Evolutionary conservation across 2,329 filamentous ascomycete genomes (phyloP).

Genomic region (Monilinia fructicola): DNA sequence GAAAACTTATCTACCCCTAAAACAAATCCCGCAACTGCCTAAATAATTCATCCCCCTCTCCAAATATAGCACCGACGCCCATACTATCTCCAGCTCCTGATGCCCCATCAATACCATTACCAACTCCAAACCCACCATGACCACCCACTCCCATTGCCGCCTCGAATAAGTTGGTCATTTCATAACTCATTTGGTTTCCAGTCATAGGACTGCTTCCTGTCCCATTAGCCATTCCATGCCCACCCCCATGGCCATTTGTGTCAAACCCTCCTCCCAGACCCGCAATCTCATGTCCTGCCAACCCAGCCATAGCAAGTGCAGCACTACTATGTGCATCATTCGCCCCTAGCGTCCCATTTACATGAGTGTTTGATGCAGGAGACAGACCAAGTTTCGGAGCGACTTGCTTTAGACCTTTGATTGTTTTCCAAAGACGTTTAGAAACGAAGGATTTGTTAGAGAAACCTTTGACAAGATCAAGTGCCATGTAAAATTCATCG

Average conservation of each 20-base stretch:
- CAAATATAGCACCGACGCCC: conserved; percentile 36
- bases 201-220: conserved; percentile 36
- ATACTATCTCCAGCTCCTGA: conserved; percentile 25
- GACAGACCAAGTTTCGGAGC: conserved; percentile 62
- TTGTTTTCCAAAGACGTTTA: conserved; percentile 70
- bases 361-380: conserved; percentile 23
- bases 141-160: conserved; percentile 38
- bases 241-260: conserved; percentile 21
- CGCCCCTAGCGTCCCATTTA: conserved; percentile 4
- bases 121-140: conserved; percentile 23
- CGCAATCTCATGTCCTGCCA: conserved; percentile 45
- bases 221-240: conserved; percentile 13
- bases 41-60: conserved; percentile 41
- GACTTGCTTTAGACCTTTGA: conserved; percentile 65
- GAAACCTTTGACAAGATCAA: conserved; percentile 72
- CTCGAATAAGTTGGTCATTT: conserved; percentile 42
- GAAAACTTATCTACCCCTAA: conserved; percentile 21
- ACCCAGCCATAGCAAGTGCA: conserved; percentile 56
- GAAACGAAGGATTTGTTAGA: conserved; percentile 70
- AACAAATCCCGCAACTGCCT: conserved; percentile 40
- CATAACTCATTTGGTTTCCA: conserved; percentile 42
- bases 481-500: conserved; percentile 75
- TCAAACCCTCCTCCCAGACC: conserved; percentile 28
- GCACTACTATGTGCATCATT: conserved; percentile 54
- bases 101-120: conserved; percentile 26